Evolutionary conservation across 140 eudicot species (phyloP).

Genomic region (Erigeron philadelphicus): DNA sequence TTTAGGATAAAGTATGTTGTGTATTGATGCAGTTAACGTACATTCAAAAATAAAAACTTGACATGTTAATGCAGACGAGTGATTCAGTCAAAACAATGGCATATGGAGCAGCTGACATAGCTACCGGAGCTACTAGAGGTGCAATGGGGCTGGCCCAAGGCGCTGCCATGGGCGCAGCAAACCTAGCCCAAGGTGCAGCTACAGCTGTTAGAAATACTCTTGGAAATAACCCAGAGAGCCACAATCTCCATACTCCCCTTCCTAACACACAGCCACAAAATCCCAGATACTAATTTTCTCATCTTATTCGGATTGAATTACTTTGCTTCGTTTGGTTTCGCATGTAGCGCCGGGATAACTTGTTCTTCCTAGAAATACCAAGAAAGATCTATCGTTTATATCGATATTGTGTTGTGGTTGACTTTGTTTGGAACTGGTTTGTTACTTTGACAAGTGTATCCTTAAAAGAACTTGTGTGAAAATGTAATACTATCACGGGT

Average conservation of each 20-base stretch:
- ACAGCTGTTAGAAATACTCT: constrained; percentile 52
- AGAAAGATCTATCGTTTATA: background rate
- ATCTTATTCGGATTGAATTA: background rate
- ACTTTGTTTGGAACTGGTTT: background rate
- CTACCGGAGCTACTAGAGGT: constrained; percentile 55
- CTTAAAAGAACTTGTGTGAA: background rate
- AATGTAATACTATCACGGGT: background rate
- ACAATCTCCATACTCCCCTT: constrained; percentile 30
- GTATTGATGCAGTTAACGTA: background rate
- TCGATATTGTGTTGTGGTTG: background rate
- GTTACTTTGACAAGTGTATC: constrained; percentile 3
- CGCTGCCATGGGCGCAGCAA: constrained; percentile 47
- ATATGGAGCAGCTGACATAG: constrained; percentile 53
- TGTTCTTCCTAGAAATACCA: background rate
- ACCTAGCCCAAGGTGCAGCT: constrained; percentile 67
- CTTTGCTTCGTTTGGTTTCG: background rate
- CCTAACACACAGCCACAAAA: constrained; percentile 28
- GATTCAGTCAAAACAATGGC: constrained; percentile 55
- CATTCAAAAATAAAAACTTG: background rate
- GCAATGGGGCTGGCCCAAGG: constrained; percentile 59
- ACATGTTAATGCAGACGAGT: constrained; percentile 31
- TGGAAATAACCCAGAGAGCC: constrained; percentile 32
- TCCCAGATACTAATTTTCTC: constrained; percentile 17
- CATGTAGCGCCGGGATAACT: background rate
- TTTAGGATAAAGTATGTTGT: no score